Evolutionary conservation across 2,329 filamentous ascomycete species (phyloP).

Genomic region (Fusarium sp.): DNA sequence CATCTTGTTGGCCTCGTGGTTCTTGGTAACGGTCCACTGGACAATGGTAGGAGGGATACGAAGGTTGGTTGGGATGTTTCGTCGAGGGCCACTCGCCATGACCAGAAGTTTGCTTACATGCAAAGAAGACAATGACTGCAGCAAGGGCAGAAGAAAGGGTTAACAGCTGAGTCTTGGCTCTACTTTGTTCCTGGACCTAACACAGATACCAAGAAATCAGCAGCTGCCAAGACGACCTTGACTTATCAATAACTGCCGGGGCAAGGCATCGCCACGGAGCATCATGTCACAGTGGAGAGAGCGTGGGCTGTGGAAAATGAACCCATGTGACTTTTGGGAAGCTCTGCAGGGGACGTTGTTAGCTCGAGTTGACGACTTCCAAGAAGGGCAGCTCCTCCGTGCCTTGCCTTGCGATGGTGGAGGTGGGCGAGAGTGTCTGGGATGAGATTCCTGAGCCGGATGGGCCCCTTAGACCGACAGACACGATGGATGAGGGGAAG

Average conservation of each 20-base stretch:
- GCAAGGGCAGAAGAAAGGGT: slow-evolving; percentile 2
- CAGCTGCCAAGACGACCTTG: slow-evolving; percentile 10
- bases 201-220: slow-evolving; percentile 17
- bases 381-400: slow-evolving; percentile 35
- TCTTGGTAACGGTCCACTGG: slow-evolving; percentile 30
- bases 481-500: slow-evolving; percentile 1
- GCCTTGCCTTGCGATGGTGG: slow-evolving; percentile 21
- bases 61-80: slow-evolving; percentile 35
- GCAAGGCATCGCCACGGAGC: slow-evolving; percentile 13
- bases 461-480: slow-evolving; percentile 5
- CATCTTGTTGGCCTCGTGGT: slow-evolving; percentile 37
- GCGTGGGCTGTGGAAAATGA: neutral
- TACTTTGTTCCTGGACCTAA: neutral
- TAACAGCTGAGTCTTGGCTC: neutral
- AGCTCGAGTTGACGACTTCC: slow-evolving; percentile 26
- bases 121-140: neutral
- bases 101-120: slow-evolving; percentile 17
- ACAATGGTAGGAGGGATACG: slow-evolving; percentile 33
- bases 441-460: slow-evolving; percentile 1
- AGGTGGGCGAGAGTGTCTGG: slow-evolving; percentile 23
- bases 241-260: slow-evolving; percentile 33
- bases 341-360: slow-evolving; percentile 21
- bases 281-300: slow-evolving; percentile 15
- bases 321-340: slow-evolving; percentile 28
- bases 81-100: slow-evolving; percentile 43